Base-by-base conservation (phyloP, 208 protist species). In the Balamuthia mandrillaris region DNA sequence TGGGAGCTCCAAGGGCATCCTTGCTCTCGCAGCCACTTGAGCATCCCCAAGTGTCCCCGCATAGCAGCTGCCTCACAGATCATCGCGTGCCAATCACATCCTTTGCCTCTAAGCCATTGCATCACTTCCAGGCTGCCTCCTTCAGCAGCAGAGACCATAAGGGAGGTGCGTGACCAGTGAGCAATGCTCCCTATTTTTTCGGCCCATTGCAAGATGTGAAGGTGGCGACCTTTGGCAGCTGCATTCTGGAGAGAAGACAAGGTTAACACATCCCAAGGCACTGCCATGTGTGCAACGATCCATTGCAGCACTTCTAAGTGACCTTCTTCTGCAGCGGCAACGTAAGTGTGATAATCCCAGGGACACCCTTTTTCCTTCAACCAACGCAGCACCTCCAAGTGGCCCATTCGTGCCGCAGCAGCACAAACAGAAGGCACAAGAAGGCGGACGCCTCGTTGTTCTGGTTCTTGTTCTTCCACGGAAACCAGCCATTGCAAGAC, bases 301-400 rank as follows among this genome's bases (percentile, higher is more conserved):
- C 66, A 75, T 75, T 75, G 66, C 18, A 75, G n/a, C 66, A 75
- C 66, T 9, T 51, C 14, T 2, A 75, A 47, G 2, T 75, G 66
- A 41, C 66, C 66, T 75, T 41, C 66, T 39, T 1, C 66, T 16
- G 66, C 66, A 14, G 66, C 66, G 18, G 3, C 1, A 51, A 12
- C 29, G 29, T 41, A 39, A 27, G 66, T 75, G 1, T 5, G 16
- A 31, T 75, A 1, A 31, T 75, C 35, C 63, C 63, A 74, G 5
- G 63, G 63, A 39, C 1, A 51, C n/a, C n/a, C n/a, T 4, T 75
- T 42, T 31, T 21, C 14, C 18, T 10, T 31, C 66, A 41, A 31
- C 66, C 66, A 75, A 3, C 51, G 35, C n/a, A 75, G 44, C 3
- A 75, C 35, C 10, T 75, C 29, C 5, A 75, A 31, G 29, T 75